Evolutionary conservation across 768 basidiomycete genomes (phyloP).

Genomic region (Peribolospora baueri): DNA sequence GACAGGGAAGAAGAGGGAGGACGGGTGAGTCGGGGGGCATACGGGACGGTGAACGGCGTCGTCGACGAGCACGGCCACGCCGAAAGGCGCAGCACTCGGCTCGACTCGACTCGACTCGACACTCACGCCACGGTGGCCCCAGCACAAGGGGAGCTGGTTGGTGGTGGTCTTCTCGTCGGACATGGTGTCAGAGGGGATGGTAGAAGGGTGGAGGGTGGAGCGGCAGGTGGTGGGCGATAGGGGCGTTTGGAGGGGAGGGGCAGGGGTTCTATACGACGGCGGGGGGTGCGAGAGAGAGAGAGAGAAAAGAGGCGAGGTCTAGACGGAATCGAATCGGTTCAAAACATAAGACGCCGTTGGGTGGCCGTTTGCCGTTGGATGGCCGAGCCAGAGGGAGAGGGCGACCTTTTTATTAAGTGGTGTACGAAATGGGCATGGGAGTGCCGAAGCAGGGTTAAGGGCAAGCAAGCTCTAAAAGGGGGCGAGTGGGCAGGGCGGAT

Average conservation of each 20-base stretch:
- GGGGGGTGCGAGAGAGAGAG: constrained; percentile 11
- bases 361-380: too few relatives aligned
- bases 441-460: too few relatives aligned
- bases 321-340: too few relatives aligned
- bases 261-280: not conserved
- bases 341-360: too few relatives aligned
- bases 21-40: not conserved
- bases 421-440: too few relatives aligned
- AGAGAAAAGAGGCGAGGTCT: constrained; percentile 8
- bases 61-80: not conserved
- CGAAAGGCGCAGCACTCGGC: not conserved
- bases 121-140: constrained; percentile 46
- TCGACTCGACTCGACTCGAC: not conserved
- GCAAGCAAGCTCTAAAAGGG: too few relatives aligned
- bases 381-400: too few relatives aligned
- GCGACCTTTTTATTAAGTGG: too few relatives aligned
- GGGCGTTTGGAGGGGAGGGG: not conserved
- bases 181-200: not conserved
- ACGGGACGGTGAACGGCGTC: constrained; percentile 1
- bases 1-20: constrained; percentile 1
- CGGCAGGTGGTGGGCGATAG: not conserved
- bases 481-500: too few relatives aligned
- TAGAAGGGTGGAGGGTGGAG: not conserved
- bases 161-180: not conserved
- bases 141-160: constrained; percentile 37